phyloP scores from a whole-genome alignment of 2,329 filamentous ascomycete species.

The Zymoseptoria crescenta region DNA sequence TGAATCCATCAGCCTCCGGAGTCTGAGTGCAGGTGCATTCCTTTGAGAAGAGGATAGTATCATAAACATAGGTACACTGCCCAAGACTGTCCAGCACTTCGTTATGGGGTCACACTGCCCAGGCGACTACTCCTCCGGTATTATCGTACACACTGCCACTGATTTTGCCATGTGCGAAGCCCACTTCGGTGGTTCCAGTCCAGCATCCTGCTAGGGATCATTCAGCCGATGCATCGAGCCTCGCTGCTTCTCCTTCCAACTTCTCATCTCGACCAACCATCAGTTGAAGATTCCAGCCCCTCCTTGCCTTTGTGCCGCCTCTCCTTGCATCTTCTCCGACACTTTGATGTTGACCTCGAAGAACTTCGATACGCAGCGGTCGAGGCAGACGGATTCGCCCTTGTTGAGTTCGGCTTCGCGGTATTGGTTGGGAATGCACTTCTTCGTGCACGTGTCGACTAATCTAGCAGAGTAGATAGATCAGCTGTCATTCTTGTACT shows the following conservation, averaged over 20 bases:
- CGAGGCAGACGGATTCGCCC: slow-evolving; percentile 95
- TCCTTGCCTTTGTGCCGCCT: slow-evolving; percentile 61
- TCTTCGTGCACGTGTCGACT: slow-evolving; percentile 80
- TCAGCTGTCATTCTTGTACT: slow-evolving; percentile 5
- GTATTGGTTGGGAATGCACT: slow-evolving; percentile 89
- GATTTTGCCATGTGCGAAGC: not conserved
- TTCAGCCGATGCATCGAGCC: not conserved
- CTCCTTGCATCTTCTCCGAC: slow-evolving; percentile 88
- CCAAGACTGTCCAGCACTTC: not conserved
- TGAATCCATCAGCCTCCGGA: not conserved
- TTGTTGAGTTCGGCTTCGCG: slow-evolving; percentile 97
- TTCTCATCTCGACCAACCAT: not conserved
- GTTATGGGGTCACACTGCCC: not conserved
- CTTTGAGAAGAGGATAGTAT: slow-evolving; percentile 2
- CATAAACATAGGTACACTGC: slow-evolving; percentile 12
- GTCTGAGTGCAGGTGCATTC: not conserved
- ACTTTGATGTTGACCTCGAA: slow-evolving; percentile 98
- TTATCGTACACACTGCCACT: not conserved
- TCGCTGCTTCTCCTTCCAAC: not conserved
- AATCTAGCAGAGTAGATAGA: slow-evolving; percentile 38
- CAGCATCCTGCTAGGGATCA: not conserved
- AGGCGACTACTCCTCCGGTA: not conserved
- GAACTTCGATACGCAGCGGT: slow-evolving; percentile 96
- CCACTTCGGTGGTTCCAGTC: not conserved
- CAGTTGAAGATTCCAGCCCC: slow-evolving; percentile 36